Evolutionary conservation across 257 asterid species (phyloP).

Genomic region (Solanum clarkiae): DNA sequence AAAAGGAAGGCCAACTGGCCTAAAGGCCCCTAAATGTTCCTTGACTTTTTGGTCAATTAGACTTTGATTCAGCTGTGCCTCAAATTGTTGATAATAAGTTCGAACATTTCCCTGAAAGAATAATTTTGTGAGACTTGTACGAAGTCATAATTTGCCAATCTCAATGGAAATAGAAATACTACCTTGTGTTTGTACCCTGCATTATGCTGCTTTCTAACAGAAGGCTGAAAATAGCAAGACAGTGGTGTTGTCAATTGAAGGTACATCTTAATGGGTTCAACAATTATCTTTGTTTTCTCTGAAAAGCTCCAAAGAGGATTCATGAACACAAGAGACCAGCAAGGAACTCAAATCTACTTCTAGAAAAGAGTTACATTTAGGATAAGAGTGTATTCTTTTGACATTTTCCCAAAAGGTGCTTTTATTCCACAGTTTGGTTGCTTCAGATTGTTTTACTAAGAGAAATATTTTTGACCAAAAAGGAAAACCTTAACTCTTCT

Average conservation of each 20-base stretch:
- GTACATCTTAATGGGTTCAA: background rate
- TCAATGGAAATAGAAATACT: background rate
- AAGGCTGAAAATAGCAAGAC: constrained; percentile 57
- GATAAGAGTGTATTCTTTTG: background rate
- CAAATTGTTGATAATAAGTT: constrained; percentile 79
- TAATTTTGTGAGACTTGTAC: background rate
- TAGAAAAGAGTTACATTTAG: background rate
- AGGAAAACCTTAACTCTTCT: background rate
- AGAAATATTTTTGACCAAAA: background rate
- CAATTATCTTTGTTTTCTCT: background rate
- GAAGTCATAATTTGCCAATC: background rate
- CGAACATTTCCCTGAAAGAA: constrained; percentile 81
- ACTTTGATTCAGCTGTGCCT: constrained; percentile 91
- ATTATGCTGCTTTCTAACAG: constrained; percentile 92
- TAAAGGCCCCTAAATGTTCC: constrained; percentile 87
- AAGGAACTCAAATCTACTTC: background rate
- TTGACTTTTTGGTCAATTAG: constrained; percentile 89
- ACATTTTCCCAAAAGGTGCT: background rate
- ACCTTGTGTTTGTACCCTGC: constrained; percentile 99
- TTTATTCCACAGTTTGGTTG: background rate
- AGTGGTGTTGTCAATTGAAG: background rate
- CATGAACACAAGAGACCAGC: background rate
- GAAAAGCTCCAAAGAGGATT: background rate
- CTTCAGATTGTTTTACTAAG: background rate
- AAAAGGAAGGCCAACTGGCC: constrained; percentile 65